phyloP scores from a whole-genome alignment of 2,329 filamentous ascomycete species.

The Monilinia vaccinii-corymbosi region DNA sequence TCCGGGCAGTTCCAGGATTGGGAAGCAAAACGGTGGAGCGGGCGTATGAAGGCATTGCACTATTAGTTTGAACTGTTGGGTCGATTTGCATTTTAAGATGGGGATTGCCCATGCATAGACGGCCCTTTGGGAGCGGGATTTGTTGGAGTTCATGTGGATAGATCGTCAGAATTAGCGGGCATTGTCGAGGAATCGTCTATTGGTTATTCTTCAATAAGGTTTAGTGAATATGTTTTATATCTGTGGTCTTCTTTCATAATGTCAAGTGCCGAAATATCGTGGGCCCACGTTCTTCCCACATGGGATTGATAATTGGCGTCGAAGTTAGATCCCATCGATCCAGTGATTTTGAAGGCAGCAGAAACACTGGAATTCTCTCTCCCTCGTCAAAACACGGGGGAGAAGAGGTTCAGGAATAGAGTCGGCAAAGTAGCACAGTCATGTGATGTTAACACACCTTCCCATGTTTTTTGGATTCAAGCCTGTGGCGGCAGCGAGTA shows the following conservation, averaged over 20 bases:
- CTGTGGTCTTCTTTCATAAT: background rate
- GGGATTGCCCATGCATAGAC: conserved; percentile 13
- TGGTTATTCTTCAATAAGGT: background rate
- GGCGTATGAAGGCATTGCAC: conserved; percentile 33
- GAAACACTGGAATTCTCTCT: background rate
- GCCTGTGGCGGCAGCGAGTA: background rate
- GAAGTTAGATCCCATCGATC: background rate
- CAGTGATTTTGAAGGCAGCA: background rate
- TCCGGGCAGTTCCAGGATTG: conserved; percentile 47
- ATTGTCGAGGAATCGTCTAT: conserved; percentile 3
- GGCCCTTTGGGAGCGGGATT: background rate
- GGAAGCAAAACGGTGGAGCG: conserved; percentile 47
- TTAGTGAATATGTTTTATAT: background rate
- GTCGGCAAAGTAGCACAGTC: background rate
- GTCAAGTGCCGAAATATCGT: background rate
- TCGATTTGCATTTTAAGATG: background rate
- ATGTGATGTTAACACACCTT: background rate
- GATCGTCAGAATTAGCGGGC: conserved; percentile 3
- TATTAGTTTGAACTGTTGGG: conserved; percentile 18
- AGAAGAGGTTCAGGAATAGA: background rate
- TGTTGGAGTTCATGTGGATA: conserved; percentile 8
- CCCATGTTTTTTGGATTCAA: background rate
- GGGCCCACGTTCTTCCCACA: background rate
- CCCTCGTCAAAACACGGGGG: background rate
- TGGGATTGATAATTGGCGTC: background rate